Percentiles rank a stretch among this genome's conserved stretches.
Evolutionary conservation across 352 stramenopile genomes (phyloP).

Genomic region (Globisporangium solare): DNA sequence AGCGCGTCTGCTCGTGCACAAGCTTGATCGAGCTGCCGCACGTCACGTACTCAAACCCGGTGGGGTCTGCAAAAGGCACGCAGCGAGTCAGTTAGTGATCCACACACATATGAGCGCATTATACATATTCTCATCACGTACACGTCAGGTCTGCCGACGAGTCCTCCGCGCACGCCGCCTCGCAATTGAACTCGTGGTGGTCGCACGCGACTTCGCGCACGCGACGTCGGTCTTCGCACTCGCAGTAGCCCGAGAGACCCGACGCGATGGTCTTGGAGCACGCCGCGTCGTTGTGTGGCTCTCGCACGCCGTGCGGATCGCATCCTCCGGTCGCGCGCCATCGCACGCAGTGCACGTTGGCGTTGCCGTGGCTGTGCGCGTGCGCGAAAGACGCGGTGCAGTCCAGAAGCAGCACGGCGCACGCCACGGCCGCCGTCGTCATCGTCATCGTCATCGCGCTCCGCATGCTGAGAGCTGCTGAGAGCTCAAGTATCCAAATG

Average conservation of each 20-base stretch:
- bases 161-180: slow-evolving; percentile 60
- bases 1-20: slow-evolving; percentile 66
- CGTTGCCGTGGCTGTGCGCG: not conserved
- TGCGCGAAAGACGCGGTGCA: not conserved
- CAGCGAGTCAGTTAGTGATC: not conserved
- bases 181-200: slow-evolving; percentile 76
- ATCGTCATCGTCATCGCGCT: not conserved
- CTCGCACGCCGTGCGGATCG: slow-evolving; percentile 62
- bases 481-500: slow-evolving; percentile 3
- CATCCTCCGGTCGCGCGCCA: slow-evolving; percentile 69
- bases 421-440: not conserved
- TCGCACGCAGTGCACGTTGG: slow-evolving; percentile 41
- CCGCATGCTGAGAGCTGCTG: not conserved
- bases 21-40: slow-evolving; percentile 84
- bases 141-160: slow-evolving; percentile 71
- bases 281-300: slow-evolving; percentile 55
- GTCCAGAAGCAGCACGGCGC: slow-evolving; percentile 1
- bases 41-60: slow-evolving; percentile 77
- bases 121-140: slow-evolving; percentile 19
- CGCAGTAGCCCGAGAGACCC: slow-evolving; percentile 64
- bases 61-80: slow-evolving; percentile 36
- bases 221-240: slow-evolving; percentile 72
- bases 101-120: not conserved
- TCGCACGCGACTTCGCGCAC: slow-evolving; percentile 74
- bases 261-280: slow-evolving; percentile 46